phyloP scores from a whole-genome alignment of 2,329 filamentous ascomycete species.

The Beauveria sp. region DNA sequence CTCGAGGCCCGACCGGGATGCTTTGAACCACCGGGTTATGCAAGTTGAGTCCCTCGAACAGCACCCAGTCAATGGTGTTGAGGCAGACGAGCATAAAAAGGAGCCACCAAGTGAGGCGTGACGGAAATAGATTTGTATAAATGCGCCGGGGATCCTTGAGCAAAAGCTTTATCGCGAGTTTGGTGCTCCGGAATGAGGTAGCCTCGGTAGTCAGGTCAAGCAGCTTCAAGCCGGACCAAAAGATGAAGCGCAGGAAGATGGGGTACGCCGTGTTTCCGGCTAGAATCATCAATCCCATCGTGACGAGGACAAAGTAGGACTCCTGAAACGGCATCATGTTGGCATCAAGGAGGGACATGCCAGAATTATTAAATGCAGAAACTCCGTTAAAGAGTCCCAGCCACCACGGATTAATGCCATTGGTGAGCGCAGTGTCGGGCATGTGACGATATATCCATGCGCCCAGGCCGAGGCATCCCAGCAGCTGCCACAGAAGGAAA shows the following conservation, averaged over 20 bases:
- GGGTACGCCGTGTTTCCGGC: slow-evolving; percentile 62
- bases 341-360: slow-evolving; percentile 59
- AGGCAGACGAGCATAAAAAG: slow-evolving; percentile 52
- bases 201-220: slow-evolving; percentile 31
- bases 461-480: slow-evolving; percentile 51
- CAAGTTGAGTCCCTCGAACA: slow-evolving; percentile 59
- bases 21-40: slow-evolving; percentile 47
- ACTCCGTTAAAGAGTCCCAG: slow-evolving; percentile 59
- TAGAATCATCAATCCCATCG: slow-evolving; percentile 51
- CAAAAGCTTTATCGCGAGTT: slow-evolving; percentile 46
- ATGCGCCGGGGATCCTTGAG: slow-evolving; percentile 50
- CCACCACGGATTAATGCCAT: slow-evolving; percentile 61
- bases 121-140: slow-evolving; percentile 58
- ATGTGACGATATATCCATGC: slow-evolving; percentile 51
- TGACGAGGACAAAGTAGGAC: slow-evolving; percentile 41
- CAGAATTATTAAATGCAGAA: slow-evolving; percentile 65
- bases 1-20: slow-evolving; percentile 44
- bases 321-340: slow-evolving; percentile 57
- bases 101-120: slow-evolving; percentile 58
- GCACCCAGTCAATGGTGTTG: slow-evolving; percentile 57
- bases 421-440: slow-evolving; percentile 38
- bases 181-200: slow-evolving; percentile 30
- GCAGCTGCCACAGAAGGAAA: slow-evolving; percentile 49
- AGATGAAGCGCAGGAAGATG: slow-evolving; percentile 50
- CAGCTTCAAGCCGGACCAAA: slow-evolving; percentile 44